Evolutionary conservation across 371 early-diverging fungal genomes (phyloP).

Genomic region (Mucor plumbeus): DNA sequence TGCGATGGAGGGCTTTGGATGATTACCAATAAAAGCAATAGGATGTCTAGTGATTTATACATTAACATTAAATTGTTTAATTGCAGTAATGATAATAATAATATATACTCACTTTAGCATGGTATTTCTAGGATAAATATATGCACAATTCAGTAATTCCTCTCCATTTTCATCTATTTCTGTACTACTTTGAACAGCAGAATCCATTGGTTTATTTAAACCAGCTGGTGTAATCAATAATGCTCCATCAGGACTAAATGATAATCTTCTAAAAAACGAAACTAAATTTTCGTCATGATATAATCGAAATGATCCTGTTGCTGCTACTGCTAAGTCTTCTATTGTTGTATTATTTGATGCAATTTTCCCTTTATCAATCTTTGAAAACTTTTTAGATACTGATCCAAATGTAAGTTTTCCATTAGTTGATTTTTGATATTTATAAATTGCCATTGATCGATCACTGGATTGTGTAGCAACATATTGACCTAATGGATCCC

Average conservation of each 20-base stretch:
- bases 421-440: conserved; percentile 25
- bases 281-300: conserved; percentile 90
- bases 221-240: conserved; percentile 89
- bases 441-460: conserved; percentile 67
- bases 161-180: conserved; percentile 20
- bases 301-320: conserved; percentile 46
- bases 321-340: conserved; percentile 1
- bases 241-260: conserved; percentile 91
- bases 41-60: conserved; percentile 57
- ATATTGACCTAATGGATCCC: conserved; percentile 92
- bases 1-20: conserved; percentile 81
- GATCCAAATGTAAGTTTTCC: conserved; percentile 33
- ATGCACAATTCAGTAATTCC: conserved; percentile 44
- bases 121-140: conserved; percentile 45
- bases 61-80: neutral
- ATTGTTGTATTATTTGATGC: conserved; percentile 10
- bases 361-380: conserved; percentile 31
- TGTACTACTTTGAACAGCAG: conserved; percentile 7
- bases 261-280: conserved; percentile 90
- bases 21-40: conserved; percentile 69
- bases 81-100: no score
- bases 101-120: conserved; percentile 29
- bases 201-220: conserved; percentile 41
- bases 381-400: conserved; percentile 30
- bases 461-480: conserved; percentile 94